Conservation (phyloP, 495 filamentous ascomycete genomes). For the Aspergillus hancockii region DNA sequence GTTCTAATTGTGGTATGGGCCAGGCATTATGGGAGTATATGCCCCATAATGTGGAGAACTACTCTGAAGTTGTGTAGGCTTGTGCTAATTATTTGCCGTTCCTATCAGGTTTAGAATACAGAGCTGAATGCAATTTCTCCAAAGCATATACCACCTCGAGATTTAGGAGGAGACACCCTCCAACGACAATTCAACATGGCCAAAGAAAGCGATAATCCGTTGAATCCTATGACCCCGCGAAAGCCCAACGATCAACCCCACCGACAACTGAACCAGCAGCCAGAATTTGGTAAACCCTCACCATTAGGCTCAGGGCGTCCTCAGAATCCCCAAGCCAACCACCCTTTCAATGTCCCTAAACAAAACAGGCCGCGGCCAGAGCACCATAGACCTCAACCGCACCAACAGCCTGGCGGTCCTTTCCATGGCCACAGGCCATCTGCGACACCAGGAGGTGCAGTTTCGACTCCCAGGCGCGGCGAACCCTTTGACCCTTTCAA, state of each 20-base stretch:
- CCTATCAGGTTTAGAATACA: not conserved
- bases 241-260: slow-evolving; percentile 32
- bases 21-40: not conserved
- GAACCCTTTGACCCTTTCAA: slow-evolving; percentile 47
- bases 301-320: slow-evolving; percentile 47
- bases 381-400: slow-evolving; percentile 42
- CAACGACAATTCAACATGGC: slow-evolving; percentile 31
- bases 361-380: slow-evolving; percentile 46
- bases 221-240: slow-evolving; percentile 34
- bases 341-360: slow-evolving; percentile 56
- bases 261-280: slow-evolving; percentile 32
- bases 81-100: not conserved
- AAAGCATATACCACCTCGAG: not conserved
- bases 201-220: slow-evolving; percentile 43
- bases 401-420: slow-evolving; percentile 21
- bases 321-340: slow-evolving; percentile 36
- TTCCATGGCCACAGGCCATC: slow-evolving; percentile 23
- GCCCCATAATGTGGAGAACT: not conserved
- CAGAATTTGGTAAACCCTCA: slow-evolving; percentile 63
- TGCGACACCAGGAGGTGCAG: slow-evolving; percentile 16
- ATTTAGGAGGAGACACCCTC: not conserved
- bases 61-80: not conserved
- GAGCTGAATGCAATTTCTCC: not conserved
- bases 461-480: slow-evolving; percentile 28
- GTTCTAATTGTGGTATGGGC: not conserved